A percentile compares a stretch with the other conserved stretches of the same genome.
phyloP scores from a whole-genome alignment of 208 protist genomes.

The Novymonas esmeraldas region DNA sequence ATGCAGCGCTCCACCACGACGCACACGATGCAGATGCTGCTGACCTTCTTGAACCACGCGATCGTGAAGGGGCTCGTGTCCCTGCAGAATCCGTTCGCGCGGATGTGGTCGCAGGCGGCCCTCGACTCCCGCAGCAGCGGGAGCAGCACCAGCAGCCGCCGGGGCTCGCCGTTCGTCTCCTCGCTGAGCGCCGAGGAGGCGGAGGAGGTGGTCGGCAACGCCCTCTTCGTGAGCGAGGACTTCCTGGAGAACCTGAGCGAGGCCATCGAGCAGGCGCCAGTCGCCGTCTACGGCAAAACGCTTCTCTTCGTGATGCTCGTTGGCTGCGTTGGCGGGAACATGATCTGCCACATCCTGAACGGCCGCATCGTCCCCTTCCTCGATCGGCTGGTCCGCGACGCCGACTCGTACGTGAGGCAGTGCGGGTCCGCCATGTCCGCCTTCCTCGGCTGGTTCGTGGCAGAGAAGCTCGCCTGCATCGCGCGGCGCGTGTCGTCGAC shows the following conservation, averaged over 20 bases:
- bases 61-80: conserved; percentile 62
- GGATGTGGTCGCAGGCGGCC: conserved; percentile 36
- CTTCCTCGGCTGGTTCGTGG: conserved; percentile 62
- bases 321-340: conserved; percentile 53
- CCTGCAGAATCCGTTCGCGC: conserved; percentile 49
- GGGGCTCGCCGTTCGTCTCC: conserved; percentile 14
- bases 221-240: conserved; percentile 31
- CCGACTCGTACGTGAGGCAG: conserved; percentile 77
- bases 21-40: conserved; percentile 72
- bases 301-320: conserved; percentile 70
- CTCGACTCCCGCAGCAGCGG: conserved; percentile 26
- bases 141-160: conserved; percentile 17
- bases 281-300: conserved; percentile 74
- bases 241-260: conserved; percentile 28
- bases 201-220: conserved; percentile 25
- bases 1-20: conserved; percentile 43
- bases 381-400: conserved; percentile 63
- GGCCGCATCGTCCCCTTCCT: conserved; percentile 48
- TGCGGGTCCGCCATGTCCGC: conserved; percentile 46
- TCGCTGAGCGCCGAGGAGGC: conserved; percentile 22
- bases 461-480: conserved; percentile 61
- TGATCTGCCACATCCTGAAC: conserved; percentile 52
- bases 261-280: conserved; percentile 56
- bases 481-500: conserved; percentile 42
- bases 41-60: conserved; percentile 79